Evolutionary conservation across 495 filamentous ascomycete genomes (phyloP), one percentile per base, ranked within the genome.

Genomic region (Parachaetomium inaequale): DNA sequence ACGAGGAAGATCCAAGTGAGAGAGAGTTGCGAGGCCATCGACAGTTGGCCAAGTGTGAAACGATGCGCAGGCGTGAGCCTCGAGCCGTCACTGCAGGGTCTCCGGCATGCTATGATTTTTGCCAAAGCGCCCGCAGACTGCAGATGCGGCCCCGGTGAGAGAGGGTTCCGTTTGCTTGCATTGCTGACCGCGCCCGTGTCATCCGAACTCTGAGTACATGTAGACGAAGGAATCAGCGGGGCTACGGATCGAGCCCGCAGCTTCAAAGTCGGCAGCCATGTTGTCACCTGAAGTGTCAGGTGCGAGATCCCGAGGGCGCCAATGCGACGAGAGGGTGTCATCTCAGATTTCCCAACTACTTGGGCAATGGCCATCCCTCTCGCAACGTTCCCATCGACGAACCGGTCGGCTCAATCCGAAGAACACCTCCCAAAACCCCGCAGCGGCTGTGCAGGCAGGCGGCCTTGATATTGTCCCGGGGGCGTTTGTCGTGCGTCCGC

Each of bases 231-330:
- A n/a, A n/a, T n/a, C n/a, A n/a, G n/a, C n/a, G n/a, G n/a, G n/a
- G n/a, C n/a, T n/a, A n/a, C n/a, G n/a, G n/a, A n/a, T n/a, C n/a
- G n/a, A n/a, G n/a, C n/a, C n/a, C 36, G 14, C 36, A 17, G 36
- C 36, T 40, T 17, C 34, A 15, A 3, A 40, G 36, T 40, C 36
- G 36, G 14, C 14, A 15, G 36, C n/a, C n/a, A n/a, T 40, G 36
- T 15, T 17, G 28, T 59, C 57, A 59, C 57, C 57, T 59, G 57
- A 59, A 28, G 19, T 11, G 57, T 59, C 57, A 59, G 43, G 57
- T 59, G 57, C 57, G 29, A 25, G 57, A 0, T 51, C 31, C 11
- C 28, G 15, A 15, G 10, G 28, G 11, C 19, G 25, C 15, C 26
- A 23, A 40, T n/a, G 3, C 32, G 32, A 38, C n/a, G 21, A 53